Conservation (phyloP, 1,284 basidiomycete genomes). For the Cutaneotrichosporon sp. region DNA sequence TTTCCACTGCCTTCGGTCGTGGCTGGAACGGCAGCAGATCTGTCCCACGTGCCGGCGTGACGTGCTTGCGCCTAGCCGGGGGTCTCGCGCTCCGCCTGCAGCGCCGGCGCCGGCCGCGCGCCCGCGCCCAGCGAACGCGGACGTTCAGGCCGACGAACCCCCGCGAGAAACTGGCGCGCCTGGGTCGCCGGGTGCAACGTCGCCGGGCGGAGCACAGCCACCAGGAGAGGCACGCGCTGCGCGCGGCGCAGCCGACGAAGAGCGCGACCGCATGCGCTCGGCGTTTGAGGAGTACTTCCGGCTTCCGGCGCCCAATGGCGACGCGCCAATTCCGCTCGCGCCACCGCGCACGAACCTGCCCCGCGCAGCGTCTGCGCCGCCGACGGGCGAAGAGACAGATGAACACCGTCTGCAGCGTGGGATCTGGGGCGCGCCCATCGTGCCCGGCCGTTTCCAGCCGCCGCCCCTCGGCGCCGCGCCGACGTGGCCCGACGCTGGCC, state of each 20-base stretch:
- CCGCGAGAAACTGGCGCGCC: slow-evolving; percentile 52
- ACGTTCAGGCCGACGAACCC: slow-evolving; percentile 55
- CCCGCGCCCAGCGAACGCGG: slow-evolving; percentile 49
- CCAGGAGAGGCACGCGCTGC: slow-evolving; percentile 6
- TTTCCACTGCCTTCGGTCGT: slow-evolving; percentile 92
- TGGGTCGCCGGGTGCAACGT: too few species aligned
- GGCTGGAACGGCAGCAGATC: slow-evolving; percentile 87
- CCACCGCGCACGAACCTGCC: slow-evolving; percentile 1
- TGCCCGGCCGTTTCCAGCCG: slow-evolving; percentile 35
- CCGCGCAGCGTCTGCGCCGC: neutral
- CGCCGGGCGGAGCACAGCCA: too few species aligned
- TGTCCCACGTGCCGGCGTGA: slow-evolving; percentile 94
- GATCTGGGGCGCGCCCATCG: slow-evolving; percentile 43
- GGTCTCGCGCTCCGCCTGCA: neutral
- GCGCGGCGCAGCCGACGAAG: neutral
- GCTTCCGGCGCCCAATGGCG: slow-evolving; percentile 20
- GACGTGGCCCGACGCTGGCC: neutral
- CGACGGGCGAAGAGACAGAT: slow-evolving; percentile 11
- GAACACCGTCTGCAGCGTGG: slow-evolving; percentile 30
- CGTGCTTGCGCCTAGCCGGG: slow-evolving; percentile 58
- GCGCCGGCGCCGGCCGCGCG: neutral
- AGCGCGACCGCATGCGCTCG: slow-evolving; percentile 21
- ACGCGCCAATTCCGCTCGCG: slow-evolving; percentile 18
- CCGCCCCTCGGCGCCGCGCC: slow-evolving; percentile 35
- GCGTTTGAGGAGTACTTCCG: slow-evolving; percentile 39